phyloP scores from a whole-genome alignment of 768 basidiomycete genomes.

The Suillus tomentosus region DNA sequence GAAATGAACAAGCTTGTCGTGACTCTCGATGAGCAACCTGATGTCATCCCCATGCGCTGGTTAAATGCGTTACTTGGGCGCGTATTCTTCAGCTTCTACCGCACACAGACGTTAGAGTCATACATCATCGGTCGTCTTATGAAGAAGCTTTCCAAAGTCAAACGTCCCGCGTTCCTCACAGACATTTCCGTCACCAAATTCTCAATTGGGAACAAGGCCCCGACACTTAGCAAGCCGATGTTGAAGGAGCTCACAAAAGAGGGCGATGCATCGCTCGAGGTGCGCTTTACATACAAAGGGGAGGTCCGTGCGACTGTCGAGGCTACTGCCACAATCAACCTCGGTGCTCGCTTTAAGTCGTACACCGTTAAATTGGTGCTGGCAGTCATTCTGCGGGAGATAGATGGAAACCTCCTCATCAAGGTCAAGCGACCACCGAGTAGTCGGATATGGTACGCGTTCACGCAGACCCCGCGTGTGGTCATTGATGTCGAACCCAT shows the following conservation, averaged over 20 bases:
- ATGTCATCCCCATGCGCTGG: conserved; percentile 98
- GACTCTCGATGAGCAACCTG: conserved; percentile 89
- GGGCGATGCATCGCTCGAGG: conserved; percentile 89
- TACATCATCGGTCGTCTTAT: conserved; percentile 87
- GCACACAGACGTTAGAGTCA: conserved; percentile 77
- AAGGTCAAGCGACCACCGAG: conserved; percentile 94
- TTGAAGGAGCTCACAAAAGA: conserved; percentile 95
- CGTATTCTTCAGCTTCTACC: conserved; percentile 89
- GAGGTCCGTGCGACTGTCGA: conserved; percentile 89
- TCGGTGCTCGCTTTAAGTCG: conserved; percentile 82
- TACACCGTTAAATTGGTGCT: conserved; percentile 90
- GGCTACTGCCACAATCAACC: conserved; percentile 84
- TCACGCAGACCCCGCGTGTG: conserved; percentile 87
- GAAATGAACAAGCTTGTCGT: conserved; percentile 86
- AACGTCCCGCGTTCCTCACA: conserved; percentile 82
- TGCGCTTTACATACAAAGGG: conserved; percentile 82
- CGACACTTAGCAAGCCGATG: conserved; percentile 96
- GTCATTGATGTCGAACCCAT: conserved; percentile 90
- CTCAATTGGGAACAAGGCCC: conserved; percentile 80
- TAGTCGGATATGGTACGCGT: conserved; percentile 92
- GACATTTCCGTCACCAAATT: conserved; percentile 89
- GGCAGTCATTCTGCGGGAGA: conserved; percentile 82
- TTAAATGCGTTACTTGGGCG: conserved; percentile 93
- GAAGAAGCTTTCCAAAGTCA: conserved; percentile 92
- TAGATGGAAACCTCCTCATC: conserved; percentile 90